phyloP scores from a whole-genome alignment of 805 yeast genomes.

The Yarrowia yakushimensis region DNA sequence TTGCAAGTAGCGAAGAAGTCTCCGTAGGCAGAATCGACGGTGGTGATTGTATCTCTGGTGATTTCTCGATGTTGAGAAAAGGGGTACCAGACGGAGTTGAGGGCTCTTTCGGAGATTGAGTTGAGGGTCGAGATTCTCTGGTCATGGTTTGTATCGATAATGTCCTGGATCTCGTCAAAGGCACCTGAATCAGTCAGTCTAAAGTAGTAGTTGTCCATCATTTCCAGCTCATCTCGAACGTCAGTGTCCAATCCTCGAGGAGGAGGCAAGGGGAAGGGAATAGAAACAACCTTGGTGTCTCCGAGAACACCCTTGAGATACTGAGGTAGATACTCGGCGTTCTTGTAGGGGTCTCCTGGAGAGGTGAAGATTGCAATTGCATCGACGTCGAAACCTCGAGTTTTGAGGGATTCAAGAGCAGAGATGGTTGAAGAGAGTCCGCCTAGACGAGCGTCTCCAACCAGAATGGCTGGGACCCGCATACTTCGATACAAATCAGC shows the following conservation, averaged over 20 bases:
- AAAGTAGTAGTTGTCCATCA: slow-evolving; percentile 28
- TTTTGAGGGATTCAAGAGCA: slow-evolving; percentile 30
- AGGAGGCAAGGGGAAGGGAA: slow-evolving; percentile 9
- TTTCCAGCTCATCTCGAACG: slow-evolving; percentile 15
- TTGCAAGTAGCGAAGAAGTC: slow-evolving; percentile 29
- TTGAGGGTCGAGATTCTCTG: slow-evolving; percentile 24
- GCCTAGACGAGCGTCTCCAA: slow-evolving; percentile 31
- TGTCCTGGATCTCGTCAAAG: slow-evolving; percentile 9
- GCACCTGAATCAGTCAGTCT: not conserved
- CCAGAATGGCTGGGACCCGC: slow-evolving; percentile 30
- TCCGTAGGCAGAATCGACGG: slow-evolving; percentile 33
- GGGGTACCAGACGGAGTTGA: slow-evolving; percentile 32
- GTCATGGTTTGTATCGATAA: slow-evolving; percentile 21
- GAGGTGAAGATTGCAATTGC: slow-evolving; percentile 28
- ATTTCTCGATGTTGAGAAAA: slow-evolving; percentile 32
- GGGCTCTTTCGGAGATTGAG: slow-evolving; percentile 27
- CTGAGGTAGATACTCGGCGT: slow-evolving; percentile 27
- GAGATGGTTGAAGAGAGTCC: slow-evolving; percentile 31
- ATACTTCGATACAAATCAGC: slow-evolving; percentile 31
- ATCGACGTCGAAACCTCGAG: slow-evolving; percentile 30
- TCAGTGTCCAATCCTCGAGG: slow-evolving; percentile 27
- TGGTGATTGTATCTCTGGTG: slow-evolving; percentile 28
- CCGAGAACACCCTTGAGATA: slow-evolving; percentile 26
- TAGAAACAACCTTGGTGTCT: slow-evolving; percentile 19
- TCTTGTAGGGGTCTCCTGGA: slow-evolving; percentile 21